Percentiles rank a stretch among this genome's conserved stretches.
phyloP scores from a whole-genome alignment of 164 flowering plant species.

The Vitis cinerea region DNA sequence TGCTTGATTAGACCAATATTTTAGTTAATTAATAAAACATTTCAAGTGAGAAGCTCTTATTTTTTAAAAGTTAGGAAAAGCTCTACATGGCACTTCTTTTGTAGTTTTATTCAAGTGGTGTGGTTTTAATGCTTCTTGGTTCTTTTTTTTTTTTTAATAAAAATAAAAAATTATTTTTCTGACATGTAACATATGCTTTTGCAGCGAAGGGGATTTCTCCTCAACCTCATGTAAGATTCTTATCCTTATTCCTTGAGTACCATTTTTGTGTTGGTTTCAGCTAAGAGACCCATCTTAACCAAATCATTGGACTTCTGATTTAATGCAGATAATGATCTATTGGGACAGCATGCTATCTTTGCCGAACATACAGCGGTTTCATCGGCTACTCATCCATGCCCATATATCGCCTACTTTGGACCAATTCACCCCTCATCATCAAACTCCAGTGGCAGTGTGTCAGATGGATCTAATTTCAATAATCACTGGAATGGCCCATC shows the following conservation, averaged over 20 bases:
- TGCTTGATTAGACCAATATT: no score
- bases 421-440: conserved; percentile 75
- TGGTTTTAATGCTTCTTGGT: neutral
- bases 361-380: conserved; percentile 73
- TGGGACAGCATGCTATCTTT: conserved; percentile 69
- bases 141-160: neutral
- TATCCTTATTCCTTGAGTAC: neutral
- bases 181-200: conserved; percentile 6
- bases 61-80: no score
- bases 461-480: conserved; percentile 60
- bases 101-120: no score
- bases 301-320: conserved; percentile 6
- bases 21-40: no score
- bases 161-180: conserved; percentile 2
- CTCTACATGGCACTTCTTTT: no score
- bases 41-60: no score
- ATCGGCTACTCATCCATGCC: conserved; percentile 79
- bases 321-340: conserved; percentile 73
- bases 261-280: conserved; percentile 1
- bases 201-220: conserved; percentile 73
- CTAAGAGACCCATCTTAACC: neutral
- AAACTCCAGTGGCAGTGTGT: conserved; percentile 50
- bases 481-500: conserved; percentile 68
- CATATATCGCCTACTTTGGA: conserved; percentile 67
- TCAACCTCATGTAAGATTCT: conserved; percentile 58